These are phyloP conservation scores for Ilyonectria destructans DNA, from an alignment of 2,329 filamentous ascomycete genomes.

Conservation along the genomic window DNA sequence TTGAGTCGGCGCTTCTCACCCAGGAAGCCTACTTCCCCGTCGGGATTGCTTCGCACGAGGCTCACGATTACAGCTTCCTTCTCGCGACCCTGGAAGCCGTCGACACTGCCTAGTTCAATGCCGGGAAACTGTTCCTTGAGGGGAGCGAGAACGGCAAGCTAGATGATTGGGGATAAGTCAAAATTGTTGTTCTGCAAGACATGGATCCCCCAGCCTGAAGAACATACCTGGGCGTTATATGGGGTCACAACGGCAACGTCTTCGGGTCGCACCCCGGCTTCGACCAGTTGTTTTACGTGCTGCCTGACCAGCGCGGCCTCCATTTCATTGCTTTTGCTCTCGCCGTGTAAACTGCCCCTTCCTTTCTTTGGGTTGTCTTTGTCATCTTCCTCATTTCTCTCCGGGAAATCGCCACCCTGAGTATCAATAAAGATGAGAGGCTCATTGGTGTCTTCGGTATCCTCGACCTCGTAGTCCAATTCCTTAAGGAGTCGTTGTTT, in stretches of 20 bases:
- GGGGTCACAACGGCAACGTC: slow-evolving; percentile 96
- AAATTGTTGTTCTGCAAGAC: slow-evolving; percentile 35
- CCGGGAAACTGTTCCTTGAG: slow-evolving; percentile 87
- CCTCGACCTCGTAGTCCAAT: slow-evolving; percentile 82
- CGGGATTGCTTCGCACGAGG: slow-evolving; percentile 91
- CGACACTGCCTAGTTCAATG: slow-evolving; percentile 95
- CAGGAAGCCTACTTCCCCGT: slow-evolving; percentile 92
- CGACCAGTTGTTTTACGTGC: slow-evolving; percentile 84
- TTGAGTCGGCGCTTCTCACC: slow-evolving; percentile 94
- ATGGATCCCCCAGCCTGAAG: slow-evolving; percentile 21
- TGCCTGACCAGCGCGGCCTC: slow-evolving; percentile 86
- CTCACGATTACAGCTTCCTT: slow-evolving; percentile 96
- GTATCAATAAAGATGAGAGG: slow-evolving; percentile 96
- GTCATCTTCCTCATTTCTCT: slow-evolving; percentile 84
- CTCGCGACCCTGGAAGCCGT: slow-evolving; percentile 97
- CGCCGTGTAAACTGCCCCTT: slow-evolving; percentile 63
- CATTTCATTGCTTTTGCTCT: slow-evolving; percentile 92
- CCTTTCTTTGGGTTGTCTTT: slow-evolving; percentile 62
- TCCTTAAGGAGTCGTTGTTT: slow-evolving; percentile 82
- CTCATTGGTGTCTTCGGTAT: slow-evolving; percentile 89
- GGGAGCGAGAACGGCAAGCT: slow-evolving; percentile 84
- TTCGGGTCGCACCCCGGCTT: slow-evolving; percentile 83
- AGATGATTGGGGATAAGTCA: slow-evolving; percentile 39
- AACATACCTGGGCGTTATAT: slow-evolving; percentile 88
- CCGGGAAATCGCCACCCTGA: slow-evolving; percentile 92